phyloP scores from a whole-genome alignment of 805 yeast species.

The Candida palmyrensis region DNA sequence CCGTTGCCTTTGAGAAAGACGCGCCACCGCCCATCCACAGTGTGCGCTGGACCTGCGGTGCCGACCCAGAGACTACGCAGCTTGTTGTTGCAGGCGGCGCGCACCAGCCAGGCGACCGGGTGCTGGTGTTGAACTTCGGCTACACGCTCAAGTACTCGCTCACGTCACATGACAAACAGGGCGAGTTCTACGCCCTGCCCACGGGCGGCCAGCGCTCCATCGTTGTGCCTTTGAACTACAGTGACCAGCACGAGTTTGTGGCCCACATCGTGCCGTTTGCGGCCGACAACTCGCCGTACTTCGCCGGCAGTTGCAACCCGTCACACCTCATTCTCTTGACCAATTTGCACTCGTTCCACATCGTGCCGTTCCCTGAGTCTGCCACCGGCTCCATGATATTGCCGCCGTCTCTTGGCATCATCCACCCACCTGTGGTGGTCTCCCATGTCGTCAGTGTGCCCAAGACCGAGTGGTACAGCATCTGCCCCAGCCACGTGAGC shows the following conservation, averaged over 20 bases:
- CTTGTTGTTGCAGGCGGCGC: constrained; percentile 69
- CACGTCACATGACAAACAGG: constrained; percentile 82
- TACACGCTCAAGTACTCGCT: constrained; percentile 71
- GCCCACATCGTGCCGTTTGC: constrained; percentile 25
- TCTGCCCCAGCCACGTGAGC: constrained; percentile 37
- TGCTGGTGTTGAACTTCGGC: constrained; percentile 67
- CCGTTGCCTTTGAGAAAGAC: constrained; percentile 10
- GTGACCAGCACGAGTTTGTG: constrained; percentile 19
- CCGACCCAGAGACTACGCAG: constrained; percentile 76
- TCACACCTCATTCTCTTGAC: constrained; percentile 52
- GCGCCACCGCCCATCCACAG: constrained; percentile 5
- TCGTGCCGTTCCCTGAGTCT: constrained; percentile 38
- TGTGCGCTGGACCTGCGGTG: constrained; percentile 73
- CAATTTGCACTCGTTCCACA: constrained; percentile 60
- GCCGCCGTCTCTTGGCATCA: constrained; percentile 78
- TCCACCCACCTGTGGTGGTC: constrained; percentile 65
- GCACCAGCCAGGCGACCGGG: constrained; percentile 22
- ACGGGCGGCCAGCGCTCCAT: constrained; percentile 35
- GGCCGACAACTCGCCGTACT: constrained; percentile 57
- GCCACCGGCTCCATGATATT: constrained; percentile 34
- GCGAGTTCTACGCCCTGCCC: constrained; percentile 64
- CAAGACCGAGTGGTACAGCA: constrained; percentile 72
- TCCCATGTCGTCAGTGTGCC: constrained; percentile 49
- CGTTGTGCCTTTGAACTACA: constrained; percentile 19
- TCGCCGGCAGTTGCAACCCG: constrained; percentile 78